Conservation (phyloP, 345 rosid genomes). For the Acer yangbiense region DNA sequence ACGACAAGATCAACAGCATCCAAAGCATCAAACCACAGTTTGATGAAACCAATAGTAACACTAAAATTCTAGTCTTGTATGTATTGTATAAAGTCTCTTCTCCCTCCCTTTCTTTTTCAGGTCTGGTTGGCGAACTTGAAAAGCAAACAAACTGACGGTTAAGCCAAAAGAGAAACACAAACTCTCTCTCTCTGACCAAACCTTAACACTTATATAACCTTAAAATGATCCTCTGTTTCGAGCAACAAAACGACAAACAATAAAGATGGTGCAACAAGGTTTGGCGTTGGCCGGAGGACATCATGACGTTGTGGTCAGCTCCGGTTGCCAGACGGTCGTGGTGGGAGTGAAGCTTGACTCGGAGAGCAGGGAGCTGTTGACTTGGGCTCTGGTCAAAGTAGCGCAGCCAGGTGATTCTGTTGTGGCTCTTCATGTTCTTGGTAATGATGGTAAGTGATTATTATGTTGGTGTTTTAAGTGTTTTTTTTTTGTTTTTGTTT, state of each 20-base stretch:
- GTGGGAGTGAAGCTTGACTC: constrained; percentile 85
- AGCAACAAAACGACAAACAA: constrained; percentile 22
- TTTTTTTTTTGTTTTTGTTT: neutral
- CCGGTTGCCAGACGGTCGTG: constrained; percentile 58
- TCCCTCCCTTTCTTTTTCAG: constrained; percentile 31
- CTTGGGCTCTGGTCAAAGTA: constrained; percentile 90
- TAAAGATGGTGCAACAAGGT: constrained; percentile 39
- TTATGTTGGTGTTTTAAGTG: neutral
- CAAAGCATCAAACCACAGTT: neutral
- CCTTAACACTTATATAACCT: constrained; percentile 21
- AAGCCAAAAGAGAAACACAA: constrained; percentile 29
- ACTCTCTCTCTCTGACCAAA: constrained; percentile 8
- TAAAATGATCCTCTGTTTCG: constrained; percentile 32
- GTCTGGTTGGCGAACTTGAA: constrained; percentile 47
- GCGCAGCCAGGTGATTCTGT: constrained; percentile 87
- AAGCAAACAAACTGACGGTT: constrained; percentile 71
- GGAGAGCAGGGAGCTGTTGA: constrained; percentile 74
- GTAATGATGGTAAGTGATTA: constrained; percentile 42
- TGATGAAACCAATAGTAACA: too few relatives aligned
- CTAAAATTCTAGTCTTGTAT: neutral
- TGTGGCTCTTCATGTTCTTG: constrained; percentile 84
- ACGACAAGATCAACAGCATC: neutral
- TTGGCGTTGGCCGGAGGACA: constrained; percentile 20
- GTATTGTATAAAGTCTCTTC: constrained; percentile 8
- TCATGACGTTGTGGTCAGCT: constrained; percentile 25